Percentiles rank a stretch among this genome's conserved stretches.
These are phyloP conservation scores for Cytospora piceicola DNA, from an alignment of 2,329 filamentous ascomycete genomes.

Conservation along the genomic window DNA sequence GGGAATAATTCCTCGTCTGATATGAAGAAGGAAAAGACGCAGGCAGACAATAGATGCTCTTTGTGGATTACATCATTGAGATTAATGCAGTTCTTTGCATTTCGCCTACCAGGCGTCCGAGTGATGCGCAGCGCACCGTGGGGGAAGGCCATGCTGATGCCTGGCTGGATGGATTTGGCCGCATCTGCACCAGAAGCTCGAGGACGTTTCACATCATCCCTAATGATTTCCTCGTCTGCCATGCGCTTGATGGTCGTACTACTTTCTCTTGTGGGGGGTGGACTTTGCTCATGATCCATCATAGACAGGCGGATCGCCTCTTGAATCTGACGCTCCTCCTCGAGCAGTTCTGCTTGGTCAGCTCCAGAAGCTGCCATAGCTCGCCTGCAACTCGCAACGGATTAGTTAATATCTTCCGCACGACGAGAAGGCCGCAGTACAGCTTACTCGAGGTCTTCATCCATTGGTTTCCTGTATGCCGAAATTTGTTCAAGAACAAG, in stretches of 20 bases:
- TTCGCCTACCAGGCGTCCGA: slow-evolving; percentile 34
- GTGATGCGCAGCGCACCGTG: slow-evolving; percentile 36
- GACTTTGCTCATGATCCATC: slow-evolving; percentile 5
- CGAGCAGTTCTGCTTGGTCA: background rate
- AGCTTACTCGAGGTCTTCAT: background rate
- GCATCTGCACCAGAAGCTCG: background rate
- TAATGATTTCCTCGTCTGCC: background rate
- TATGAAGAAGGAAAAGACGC: slow-evolving; percentile 35
- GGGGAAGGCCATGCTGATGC: slow-evolving; percentile 31
- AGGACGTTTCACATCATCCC: slow-evolving; percentile 1
- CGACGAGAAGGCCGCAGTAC: background rate
- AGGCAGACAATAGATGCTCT: slow-evolving; percentile 34
- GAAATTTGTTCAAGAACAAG: too few species aligned
- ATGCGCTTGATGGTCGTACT: background rate
- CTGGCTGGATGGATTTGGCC: background rate
- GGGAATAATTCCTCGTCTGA: slow-evolving; percentile 33
- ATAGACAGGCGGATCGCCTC: slow-evolving; percentile 20
- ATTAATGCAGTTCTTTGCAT: slow-evolving; percentile 35
- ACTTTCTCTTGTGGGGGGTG: background rate
- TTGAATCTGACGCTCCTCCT: slow-evolving; percentile 16
- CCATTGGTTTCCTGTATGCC: background rate
- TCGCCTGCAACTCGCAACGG: background rate
- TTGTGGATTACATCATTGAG: slow-evolving; percentile 34
- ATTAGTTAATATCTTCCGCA: background rate
- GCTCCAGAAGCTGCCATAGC: background rate